Evolutionary conservation across 441 rosid genomes (phyloP), one percentile per base, ranked within the genome.

Genomic region (Populus hybrid): DNA sequence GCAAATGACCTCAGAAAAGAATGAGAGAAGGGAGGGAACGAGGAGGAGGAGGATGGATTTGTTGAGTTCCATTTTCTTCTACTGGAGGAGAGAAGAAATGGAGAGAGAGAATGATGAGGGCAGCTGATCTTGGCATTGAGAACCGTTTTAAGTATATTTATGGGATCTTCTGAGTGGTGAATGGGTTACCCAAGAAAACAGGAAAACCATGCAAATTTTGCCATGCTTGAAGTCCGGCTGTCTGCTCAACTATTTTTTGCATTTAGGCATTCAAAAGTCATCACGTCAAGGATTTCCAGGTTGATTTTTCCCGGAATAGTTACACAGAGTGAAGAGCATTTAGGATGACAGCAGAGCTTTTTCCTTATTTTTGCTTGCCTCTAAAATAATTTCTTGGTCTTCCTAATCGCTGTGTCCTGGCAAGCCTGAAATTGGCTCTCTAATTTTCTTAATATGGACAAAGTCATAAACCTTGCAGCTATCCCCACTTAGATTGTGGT

Each of bases 61-160:
- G 45, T 53, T 65, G 26, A 73, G 74, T 74, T 65, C 81, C 87
- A 74, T 81, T 64, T 18, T 68, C 61, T 63, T 76, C 79, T 81
- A 18, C 45, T 20, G 21, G 74, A 6, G n/a, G 9, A 16, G 50
- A 4, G 7, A 1, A 45, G 2, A 16, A 7, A 2, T 31, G 33
- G 14, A 7, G 71, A 63, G 68, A 63, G 56, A 45, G 5, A 12
- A 9, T 14, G 3, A 12, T 0, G 24, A 28, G 64, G 21, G 2
- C 14, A 24, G 10, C 56, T 45, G 16, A 72, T 23, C 6, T 0
- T 14, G 21, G 21, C 24, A 64, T 2, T 1, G 68, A 8, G 18
- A n/a, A 40, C 16, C 18, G 0, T 12, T 24, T 38, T 14, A 45
- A 14, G 24, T 38, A 50, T 67, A 67, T 23, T 12, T 75, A 45